Base-by-base conservation (phyloP, 2,329 filamentous ascomycete species). In the Drechslerella coelobrocha region DNA sequence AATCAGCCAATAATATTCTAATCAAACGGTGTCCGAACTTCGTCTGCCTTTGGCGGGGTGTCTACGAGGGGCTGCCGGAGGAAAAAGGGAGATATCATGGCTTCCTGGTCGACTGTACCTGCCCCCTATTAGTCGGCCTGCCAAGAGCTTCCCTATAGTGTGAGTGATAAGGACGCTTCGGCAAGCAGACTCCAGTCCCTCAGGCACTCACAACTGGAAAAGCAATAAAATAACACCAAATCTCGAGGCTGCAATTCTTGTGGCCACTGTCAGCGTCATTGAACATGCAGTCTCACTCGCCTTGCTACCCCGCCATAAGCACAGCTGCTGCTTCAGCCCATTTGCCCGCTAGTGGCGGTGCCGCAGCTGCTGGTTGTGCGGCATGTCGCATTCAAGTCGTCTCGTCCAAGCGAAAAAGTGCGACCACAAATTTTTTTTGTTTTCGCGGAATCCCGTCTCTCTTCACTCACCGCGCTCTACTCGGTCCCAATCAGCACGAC, bases 1-100 rank as follows among this genome's bases (percentile, higher is more conserved):
- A 71, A 71, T 71, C 59, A 71, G 45, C 57, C 65, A 45, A n/a
- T n/a, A n/a, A n/a, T n/a, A 41, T 54, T 41, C 57, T 45, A 59
- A 71, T 53, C 12, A 12, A 55, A 21, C 27, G 6, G 24, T 31
- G 41, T 39, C 34, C 55, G 10, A 60, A 29, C 43, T 8, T 21
- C 43, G 48, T 10, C n/a, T n/a, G 31, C 52, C n/a, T 7, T 23
- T 26, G 37, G 21, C 53, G 14, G 12, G 19, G 31, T 6, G 14
- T n/a, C 17, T 45, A 9, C 17, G 7, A 41, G n/a, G 17, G 5
- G n/a, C 14, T 19, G 41, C 14, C 5, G 41, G 37, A 21, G 41
- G 41, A 23, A 5, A 17, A 21, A 45, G 41, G 41, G 19, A 45
- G 41, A 45, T 45, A 19, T n/a, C n/a, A n/a, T n/a, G n/a, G 19